Conservation (phyloP, 2,329 filamentous ascomycete species). For the Beauveria sp. region DNA sequence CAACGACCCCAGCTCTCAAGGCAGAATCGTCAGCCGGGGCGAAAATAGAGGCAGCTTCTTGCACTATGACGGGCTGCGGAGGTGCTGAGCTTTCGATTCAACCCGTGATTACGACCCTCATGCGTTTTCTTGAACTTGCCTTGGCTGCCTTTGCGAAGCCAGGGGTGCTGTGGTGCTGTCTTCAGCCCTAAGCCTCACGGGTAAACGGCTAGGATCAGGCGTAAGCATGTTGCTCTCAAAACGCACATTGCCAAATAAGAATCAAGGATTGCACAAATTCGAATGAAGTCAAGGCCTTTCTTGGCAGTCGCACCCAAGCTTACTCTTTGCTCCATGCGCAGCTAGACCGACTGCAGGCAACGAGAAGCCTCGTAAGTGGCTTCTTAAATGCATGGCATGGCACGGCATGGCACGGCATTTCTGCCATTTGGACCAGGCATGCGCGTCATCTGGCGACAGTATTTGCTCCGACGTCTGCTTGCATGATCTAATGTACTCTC, state of each 20-base stretch:
- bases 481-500: background rate
- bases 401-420: no score
- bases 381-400: no score
- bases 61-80: background rate
- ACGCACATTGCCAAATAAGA: background rate
- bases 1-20: background rate
- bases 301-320: no score
- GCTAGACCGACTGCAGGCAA: no score
- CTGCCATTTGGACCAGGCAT: no score
- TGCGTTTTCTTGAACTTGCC: background rate
- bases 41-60: background rate
- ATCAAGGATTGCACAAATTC: background rate
- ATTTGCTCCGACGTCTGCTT: no score
- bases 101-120: background rate
- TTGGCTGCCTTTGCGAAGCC: background rate
- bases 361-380: no score
- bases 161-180: background rate
- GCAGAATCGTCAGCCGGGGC: constrained; percentile 5
- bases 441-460: no score
- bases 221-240: background rate
- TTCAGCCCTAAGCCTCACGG: background rate
- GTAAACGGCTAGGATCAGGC: background rate
- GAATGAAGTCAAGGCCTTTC: background rate
- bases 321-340: no score
- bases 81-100: background rate